Conservation (phyloP, 225 moss, liverwort and hornwort species). For the Pseudisothecium myosuroides region DNA sequence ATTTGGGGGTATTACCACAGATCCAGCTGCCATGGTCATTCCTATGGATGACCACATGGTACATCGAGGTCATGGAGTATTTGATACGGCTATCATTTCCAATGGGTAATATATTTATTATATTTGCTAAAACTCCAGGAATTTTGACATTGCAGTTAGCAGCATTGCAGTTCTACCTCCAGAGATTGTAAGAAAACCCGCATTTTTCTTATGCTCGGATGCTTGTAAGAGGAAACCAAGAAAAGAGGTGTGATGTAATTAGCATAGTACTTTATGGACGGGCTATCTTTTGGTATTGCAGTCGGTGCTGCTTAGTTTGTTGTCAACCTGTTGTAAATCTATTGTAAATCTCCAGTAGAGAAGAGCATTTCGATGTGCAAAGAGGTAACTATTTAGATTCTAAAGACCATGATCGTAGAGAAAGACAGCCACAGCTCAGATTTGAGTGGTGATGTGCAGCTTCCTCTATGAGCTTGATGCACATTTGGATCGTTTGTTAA, state of each 20-base stretch:
- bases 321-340: not conserved
- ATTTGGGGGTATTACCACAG: constrained; percentile 74
- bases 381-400: not conserved
- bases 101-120: constrained; percentile 30
- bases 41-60: constrained; percentile 97
- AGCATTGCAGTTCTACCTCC: not conserved
- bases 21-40: constrained; percentile 87
- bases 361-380: not conserved
- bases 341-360: not conserved
- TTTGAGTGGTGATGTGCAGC: constrained; percentile 23
- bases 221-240: not conserved
- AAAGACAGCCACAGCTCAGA: not conserved
- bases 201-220: not conserved
- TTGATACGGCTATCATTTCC: constrained; percentile 76
- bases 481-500: constrained; percentile 76
- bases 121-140: not conserved
- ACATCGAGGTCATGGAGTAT: constrained; percentile 92
- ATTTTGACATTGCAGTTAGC: not conserved
- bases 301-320: not conserved
- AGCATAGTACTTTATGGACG: not conserved
- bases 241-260: not conserved
- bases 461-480: constrained; percentile 79
- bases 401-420: not conserved
- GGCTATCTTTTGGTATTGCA: not conserved
- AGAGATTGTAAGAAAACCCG: not conserved